Evolutionary conservation across 352 stramenopile genomes (phyloP).

Genomic region (Elongisporangium prolatum): DNA sequence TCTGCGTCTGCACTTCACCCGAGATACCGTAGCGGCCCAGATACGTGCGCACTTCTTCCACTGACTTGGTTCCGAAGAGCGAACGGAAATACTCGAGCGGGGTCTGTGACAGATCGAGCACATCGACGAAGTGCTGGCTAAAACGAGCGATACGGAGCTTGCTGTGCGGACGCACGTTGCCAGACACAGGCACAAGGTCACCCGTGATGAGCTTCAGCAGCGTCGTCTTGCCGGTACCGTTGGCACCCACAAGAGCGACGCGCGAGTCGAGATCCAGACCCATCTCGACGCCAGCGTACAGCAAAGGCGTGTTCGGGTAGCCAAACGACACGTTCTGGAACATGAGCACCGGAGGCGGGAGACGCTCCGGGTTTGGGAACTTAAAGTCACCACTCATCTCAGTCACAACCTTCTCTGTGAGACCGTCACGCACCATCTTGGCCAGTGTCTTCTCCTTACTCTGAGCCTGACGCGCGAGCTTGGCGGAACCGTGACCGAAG

Average conservation of each 20-base stretch:
- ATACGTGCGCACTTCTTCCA: slow-evolving; percentile 95
- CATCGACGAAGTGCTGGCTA: slow-evolving; percentile 98
- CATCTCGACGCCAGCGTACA: slow-evolving; percentile 94
- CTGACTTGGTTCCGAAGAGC: slow-evolving; percentile 90
- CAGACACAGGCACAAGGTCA: slow-evolving; percentile 90
- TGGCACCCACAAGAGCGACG: slow-evolving; percentile 95
- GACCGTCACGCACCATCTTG: slow-evolving; percentile 96
- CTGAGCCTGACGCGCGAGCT: slow-evolving; percentile 96
- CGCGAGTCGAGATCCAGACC: slow-evolving; percentile 96
- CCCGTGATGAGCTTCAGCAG: slow-evolving; percentile 97
- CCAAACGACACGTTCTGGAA: slow-evolving; percentile 97
- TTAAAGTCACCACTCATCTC: slow-evolving; percentile 92
- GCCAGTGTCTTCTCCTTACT: slow-evolving; percentile 98
- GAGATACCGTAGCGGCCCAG: slow-evolving; percentile 95
- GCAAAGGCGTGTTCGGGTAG: slow-evolving; percentile 88
- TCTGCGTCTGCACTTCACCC: slow-evolving; percentile 94
- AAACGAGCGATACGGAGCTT: slow-evolving; percentile 96
- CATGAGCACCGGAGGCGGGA: slow-evolving; percentile 95
- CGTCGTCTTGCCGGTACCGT: slow-evolving; percentile 97
- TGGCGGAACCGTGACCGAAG: slow-evolving; percentile 97
- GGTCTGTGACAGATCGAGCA: slow-evolving; percentile 93
- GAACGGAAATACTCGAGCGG: slow-evolving; percentile 97
- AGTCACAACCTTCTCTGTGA: slow-evolving; percentile 92
- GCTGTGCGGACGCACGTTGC: slow-evolving; percentile 94
- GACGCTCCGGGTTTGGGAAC: slow-evolving; percentile 94